Evolutionary conservation across 2,329 filamentous ascomycete genomes (phyloP), one percentile per base, ranked within the genome.

Genomic region (Epichloe coenophiala): DNA sequence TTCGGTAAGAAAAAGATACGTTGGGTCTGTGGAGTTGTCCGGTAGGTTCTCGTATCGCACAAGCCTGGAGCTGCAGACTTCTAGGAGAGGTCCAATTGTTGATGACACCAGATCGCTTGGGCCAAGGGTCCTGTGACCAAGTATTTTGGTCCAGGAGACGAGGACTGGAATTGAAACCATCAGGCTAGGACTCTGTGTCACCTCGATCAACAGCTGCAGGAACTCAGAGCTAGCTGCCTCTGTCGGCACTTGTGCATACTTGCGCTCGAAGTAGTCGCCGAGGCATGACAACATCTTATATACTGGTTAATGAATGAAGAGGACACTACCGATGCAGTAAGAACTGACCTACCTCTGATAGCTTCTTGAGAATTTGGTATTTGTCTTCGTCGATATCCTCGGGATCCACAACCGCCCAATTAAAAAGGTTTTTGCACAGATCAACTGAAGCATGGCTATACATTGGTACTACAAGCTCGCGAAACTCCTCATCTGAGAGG

Each of bases 151-250:
- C 89, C 90, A 97, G 21, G 86, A 84, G 59, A 95, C 86, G 43
- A 98, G 75, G 9, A 94, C 82, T 2, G 93, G 91, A 59, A 97
- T 96, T 2, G 93, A 96, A 17, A 98, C 84, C 43, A 93, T 84
- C 51, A 98, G 76, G 64, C 93, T 97, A 59, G 86, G 83, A 65
- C 87, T 88, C 58, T 86, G 86, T 50, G 90, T 79, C 49, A 96
- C 84, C 50, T 79, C 74, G 54, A 91, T 78, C 44, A 96, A 76
- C 50, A 98, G 79, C 47, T 84, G 79, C 53, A 97, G 76, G 58
- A 97, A 87, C 5, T 80, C 81, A 36, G 81, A 75, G 12, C 91
- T 73, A 61, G 93, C 83, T 31, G 72, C 66, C 50, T 82, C 63
- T 67, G 75, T 52, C 1, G 85, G 82, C 37, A 91, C 72, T 43